These are phyloP conservation scores for Emydomyces testavorans DNA, from an alignment of 2,329 filamentous ascomycete genomes.

Conservation along the genomic window DNA sequence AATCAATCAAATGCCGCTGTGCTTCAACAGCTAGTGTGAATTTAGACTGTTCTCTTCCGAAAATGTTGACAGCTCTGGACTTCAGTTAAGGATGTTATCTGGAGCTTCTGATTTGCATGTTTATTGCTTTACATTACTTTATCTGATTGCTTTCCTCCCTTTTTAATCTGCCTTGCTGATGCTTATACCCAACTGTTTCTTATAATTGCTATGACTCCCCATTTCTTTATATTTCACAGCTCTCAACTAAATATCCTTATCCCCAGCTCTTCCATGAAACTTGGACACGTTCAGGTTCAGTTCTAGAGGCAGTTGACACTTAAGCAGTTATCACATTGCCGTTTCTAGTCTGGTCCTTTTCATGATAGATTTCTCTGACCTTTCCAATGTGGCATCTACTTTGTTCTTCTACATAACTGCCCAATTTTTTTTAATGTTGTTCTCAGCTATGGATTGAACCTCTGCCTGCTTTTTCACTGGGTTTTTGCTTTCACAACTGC, in stretches of 20 bases:
- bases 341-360: background rate
- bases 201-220: background rate
- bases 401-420: no score
- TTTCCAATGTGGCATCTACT: background rate
- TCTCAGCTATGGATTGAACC: no score
- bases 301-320: background rate
- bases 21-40: background rate
- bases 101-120: background rate
- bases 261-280: background rate
- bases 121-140: background rate
- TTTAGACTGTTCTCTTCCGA: background rate
- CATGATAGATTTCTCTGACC: slow-evolving; percentile 6
- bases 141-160: background rate
- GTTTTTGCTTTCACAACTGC: no score
- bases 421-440: no score
- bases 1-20: background rate
- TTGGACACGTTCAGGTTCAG: background rate
- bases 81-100: background rate
- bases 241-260: background rate
- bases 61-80: background rate
- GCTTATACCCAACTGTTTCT: background rate
- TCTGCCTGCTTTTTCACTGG: background rate
- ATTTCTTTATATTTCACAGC: background rate
- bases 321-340: background rate
- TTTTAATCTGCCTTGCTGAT: background rate